Conservation (phyloP, 225 moss, liverwort and hornwort genomes). For the Climacium dendroides region DNA sequence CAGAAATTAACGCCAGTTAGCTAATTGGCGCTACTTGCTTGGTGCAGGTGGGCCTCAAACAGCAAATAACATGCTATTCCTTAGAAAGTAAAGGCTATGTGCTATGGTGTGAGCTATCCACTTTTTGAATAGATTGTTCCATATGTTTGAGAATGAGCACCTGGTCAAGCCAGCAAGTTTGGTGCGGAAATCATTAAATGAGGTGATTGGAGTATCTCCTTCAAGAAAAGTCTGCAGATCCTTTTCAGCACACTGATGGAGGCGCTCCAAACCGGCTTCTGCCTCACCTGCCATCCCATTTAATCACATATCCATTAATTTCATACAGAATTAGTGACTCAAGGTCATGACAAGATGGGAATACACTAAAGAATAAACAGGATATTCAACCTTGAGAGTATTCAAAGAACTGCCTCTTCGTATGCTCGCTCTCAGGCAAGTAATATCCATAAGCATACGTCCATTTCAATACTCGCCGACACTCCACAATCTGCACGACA, state of each 20-base stretch:
- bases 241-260: slow-evolving; percentile 97
- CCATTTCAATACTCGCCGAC: slow-evolving; percentile 93
- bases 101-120: not conserved
- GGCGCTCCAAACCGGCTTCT: slow-evolving; percentile 84
- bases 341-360: not conserved
- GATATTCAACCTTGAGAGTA: slow-evolving; percentile 58
- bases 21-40: not conserved
- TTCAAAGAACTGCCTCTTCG: slow-evolving; percentile 92
- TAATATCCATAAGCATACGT: slow-evolving; percentile 98
- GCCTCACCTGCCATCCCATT: slow-evolving; percentile 52
- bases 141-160: not conserved
- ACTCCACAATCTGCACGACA: slow-evolving; percentile 84
- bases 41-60: not conserved
- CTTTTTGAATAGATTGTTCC: not conserved
- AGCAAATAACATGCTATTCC: not conserved
- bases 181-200: slow-evolving; percentile 94
- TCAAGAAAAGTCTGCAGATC: slow-evolving; percentile 83
- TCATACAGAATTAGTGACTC: not conserved
- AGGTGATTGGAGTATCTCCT: slow-evolving; percentile 47
- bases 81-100: not conserved
- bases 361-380: not conserved
- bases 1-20: not conserved
- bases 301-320: not conserved
- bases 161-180: slow-evolving; percentile 98
- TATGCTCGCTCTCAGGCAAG: slow-evolving; percentile 70